Evolutionary conservation across 164 flowering plant species (phyloP).

Genomic region (Vitis amurensis): DNA sequence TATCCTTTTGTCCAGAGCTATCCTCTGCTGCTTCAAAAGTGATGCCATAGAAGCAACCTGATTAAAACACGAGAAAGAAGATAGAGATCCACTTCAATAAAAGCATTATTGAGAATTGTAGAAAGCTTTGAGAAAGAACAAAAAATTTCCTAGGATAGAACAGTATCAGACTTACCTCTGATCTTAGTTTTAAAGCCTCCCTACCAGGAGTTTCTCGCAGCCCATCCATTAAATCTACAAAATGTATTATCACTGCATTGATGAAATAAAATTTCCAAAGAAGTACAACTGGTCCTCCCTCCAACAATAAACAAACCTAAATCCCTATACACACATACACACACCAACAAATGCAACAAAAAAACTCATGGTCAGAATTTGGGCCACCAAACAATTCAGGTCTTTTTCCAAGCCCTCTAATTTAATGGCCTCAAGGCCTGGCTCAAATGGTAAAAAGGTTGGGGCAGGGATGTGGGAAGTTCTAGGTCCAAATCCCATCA

Average conservation of each 20-base stretch:
- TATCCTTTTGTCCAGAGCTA: slow-evolving; percentile 48
- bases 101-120: not conserved
- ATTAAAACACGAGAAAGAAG: not conserved
- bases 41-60: slow-evolving; percentile 89
- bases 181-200: slow-evolving; percentile 82
- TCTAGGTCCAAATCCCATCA: no score
- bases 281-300: no score
- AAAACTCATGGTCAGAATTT: not conserved
- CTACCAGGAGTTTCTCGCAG: slow-evolving; percentile 83
- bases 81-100: not conserved
- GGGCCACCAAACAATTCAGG: no score
- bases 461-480: no score
- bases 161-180: slow-evolving; percentile 56
- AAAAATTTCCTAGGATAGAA: not conserved
- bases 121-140: not conserved
- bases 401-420: no score
- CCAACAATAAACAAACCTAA: no score
- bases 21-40: slow-evolving; percentile 54
- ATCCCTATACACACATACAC: no score
- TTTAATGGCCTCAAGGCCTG: no score
- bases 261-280: no score
- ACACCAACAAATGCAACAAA: not conserved
- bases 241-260: no score
- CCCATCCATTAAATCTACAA: slow-evolving; percentile 74
- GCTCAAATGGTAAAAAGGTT: no score